A percentile compares a stretch with the other conserved stretches of the same genome.
Conservation (phyloP, 371 early-diverging fungal species). For the Mucor ambiguus region DNA sequence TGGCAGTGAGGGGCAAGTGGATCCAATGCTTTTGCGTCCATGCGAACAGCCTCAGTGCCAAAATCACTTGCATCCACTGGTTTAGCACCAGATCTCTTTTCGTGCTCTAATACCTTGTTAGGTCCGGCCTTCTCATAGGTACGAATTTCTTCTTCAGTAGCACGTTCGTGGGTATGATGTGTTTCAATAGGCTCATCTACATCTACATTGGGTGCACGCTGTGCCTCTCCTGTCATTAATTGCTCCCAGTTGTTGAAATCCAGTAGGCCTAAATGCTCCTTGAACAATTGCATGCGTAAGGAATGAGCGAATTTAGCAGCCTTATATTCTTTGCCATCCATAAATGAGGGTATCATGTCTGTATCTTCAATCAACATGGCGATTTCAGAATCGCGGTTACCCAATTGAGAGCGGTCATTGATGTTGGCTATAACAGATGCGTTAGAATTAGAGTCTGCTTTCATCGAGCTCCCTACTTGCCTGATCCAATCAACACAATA, state of each 20-base stretch:
- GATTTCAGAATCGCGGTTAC: constrained; percentile 91
- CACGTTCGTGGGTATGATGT: constrained; percentile 9
- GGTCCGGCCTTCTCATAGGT: constrained; percentile 26
- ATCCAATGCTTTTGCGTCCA: constrained; percentile 55
- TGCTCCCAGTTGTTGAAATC: constrained; percentile 38
- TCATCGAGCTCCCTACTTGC: constrained; percentile 28
- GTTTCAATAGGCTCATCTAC: neutral
- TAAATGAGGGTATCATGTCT: constrained; percentile 62
- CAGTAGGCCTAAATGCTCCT: constrained; percentile 82
- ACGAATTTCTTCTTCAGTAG: constrained; percentile 30
- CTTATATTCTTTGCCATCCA: constrained; percentile 77
- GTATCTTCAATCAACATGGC: constrained; percentile 86
- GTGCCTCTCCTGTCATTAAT: neutral
- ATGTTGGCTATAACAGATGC: constrained; percentile 38
- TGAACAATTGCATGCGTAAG: constrained; percentile 77
- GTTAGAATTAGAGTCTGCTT: neutral
- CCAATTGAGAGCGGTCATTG: constrained; percentile 81
- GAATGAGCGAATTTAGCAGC: constrained; percentile 77
- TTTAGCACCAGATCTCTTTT: constrained; percentile 28
- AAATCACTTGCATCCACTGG: neutral
- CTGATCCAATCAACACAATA: constrained; percentile 81
- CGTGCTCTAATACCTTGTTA: constrained; percentile 28
- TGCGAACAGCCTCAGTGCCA: neutral
- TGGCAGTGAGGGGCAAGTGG: constrained; percentile 72
- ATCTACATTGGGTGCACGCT: neutral